Evolutionary conservation across 176 grass and related monocot genomes (phyloP).

Genomic region (Cenchrus americanus): DNA sequence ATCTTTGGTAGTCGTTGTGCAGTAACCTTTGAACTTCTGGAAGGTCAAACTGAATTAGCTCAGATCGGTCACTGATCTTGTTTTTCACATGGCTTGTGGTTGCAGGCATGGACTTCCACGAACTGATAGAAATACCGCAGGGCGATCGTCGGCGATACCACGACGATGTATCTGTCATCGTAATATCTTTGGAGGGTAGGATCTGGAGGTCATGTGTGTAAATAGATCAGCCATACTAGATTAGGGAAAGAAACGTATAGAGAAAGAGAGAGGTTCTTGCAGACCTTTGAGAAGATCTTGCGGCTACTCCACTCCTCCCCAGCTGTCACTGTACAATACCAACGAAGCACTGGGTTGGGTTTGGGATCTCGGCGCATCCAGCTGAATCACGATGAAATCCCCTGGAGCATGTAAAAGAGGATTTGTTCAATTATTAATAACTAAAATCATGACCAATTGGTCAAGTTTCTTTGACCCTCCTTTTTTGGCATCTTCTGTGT

Average conservation of each 20-base stretch:
- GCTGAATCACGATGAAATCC: constrained; percentile 34
- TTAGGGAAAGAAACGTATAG: constrained; percentile 56
- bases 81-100: constrained; percentile 37
- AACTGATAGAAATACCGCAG: constrained; percentile 91
- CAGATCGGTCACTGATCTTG: not conserved
- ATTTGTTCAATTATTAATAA: constrained; percentile 62
- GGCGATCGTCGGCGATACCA: constrained; percentile 89
- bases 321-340: constrained; percentile 51
- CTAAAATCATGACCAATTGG: constrained; percentile 53
- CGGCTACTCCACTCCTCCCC: constrained; percentile 42
- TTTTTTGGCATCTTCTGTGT: constrained; percentile 21
- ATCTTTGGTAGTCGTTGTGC: not conserved
- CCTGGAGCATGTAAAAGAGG: constrained; percentile 36
- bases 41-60: constrained; percentile 27
- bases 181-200: constrained; percentile 94
- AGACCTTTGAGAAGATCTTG: constrained; percentile 32
- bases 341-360: constrained; percentile 36
- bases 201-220: constrained; percentile 98
- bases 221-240: constrained; percentile 59
- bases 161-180: constrained; percentile 88
- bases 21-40: constrained; percentile 41
- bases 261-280: constrained; percentile 49
- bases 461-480: constrained; percentile 52
- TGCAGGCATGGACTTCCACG: constrained; percentile 93
- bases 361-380: constrained; percentile 35